Evolutionary conservation across 2,329 filamentous ascomycete genomes (phyloP).

Genomic region (Xenoacremonium recifei): DNA sequence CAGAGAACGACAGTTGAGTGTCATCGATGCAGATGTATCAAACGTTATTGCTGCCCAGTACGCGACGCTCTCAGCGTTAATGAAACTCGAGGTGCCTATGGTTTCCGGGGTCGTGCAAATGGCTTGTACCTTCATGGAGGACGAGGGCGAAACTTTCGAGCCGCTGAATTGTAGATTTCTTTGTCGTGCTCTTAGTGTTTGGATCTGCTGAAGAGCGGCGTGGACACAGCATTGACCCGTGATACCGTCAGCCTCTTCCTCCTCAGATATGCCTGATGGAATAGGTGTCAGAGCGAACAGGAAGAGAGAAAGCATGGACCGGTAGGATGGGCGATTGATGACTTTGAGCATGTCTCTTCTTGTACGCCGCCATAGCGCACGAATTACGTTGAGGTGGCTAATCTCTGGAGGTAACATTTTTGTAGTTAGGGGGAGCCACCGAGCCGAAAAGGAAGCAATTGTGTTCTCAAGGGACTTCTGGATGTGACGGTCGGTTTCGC

Average conservation of each 20-base stretch:
- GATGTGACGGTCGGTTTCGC: constrained; percentile 19
- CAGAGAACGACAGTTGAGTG: constrained; percentile 37
- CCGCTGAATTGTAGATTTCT: constrained; percentile 39
- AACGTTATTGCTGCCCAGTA: constrained; percentile 43
- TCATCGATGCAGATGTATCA: constrained; percentile 40
- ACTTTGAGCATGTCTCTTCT: constrained; percentile 38
- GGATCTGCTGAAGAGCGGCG: constrained; percentile 39
- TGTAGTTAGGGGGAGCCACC: constrained; percentile 28
- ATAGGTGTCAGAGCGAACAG: constrained; percentile 41
- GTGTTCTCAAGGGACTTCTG: constrained; percentile 26
- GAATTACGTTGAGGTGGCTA: constrained; percentile 16
- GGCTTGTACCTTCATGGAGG: constrained; percentile 10
- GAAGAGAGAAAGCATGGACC: constrained; percentile 38
- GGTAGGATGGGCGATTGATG: constrained; percentile 40
- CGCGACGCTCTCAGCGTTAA: constrained; percentile 36
- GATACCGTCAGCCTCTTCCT: constrained; percentile 39
- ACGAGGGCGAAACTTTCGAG: constrained; percentile 33
- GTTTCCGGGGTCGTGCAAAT: constrained; percentile 25
- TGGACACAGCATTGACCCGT: constrained; percentile 40
- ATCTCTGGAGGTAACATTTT: not conserved
- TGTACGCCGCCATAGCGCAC: constrained; percentile 33
- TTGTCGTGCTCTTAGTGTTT: constrained; percentile 37
- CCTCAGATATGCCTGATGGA: constrained; percentile 37
- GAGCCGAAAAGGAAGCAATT: constrained; percentile 26
- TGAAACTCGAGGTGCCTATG: constrained; percentile 30